A percentile compares a stretch with the other conserved stretches of the same genome.
Conservation (phyloP, 2,329 filamentous ascomycete genomes). For the Teratosphaeria destructans region DNA sequence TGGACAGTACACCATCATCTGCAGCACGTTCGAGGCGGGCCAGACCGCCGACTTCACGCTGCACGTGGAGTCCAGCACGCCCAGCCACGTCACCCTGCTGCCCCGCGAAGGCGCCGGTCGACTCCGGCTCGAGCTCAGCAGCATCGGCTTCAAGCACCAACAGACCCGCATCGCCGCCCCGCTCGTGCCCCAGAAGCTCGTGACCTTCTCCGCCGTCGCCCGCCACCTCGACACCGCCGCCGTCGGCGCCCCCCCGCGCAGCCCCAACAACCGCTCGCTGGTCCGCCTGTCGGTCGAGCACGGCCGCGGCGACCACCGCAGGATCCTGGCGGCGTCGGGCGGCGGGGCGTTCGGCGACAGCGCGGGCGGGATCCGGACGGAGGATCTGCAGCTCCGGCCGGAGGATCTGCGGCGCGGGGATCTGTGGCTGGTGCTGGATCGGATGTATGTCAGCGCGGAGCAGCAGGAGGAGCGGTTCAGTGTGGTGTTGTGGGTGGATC, state of each 20-base stretch:
- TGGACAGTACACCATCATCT: slow-evolving; percentile 78
- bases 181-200: slow-evolving; percentile 41
- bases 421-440: slow-evolving; percentile 73
- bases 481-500: slow-evolving; percentile 38
- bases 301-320: slow-evolving; percentile 59
- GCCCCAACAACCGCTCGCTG: slow-evolving; percentile 30
- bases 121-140: slow-evolving; percentile 50
- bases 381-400: slow-evolving; percentile 65
- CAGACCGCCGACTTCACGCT: slow-evolving; percentile 67
- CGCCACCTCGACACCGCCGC: slow-evolving; percentile 14
- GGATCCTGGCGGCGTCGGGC: slow-evolving; percentile 54
- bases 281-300: slow-evolving; percentile 62
- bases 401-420: slow-evolving; percentile 43
- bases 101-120: slow-evolving; percentile 66
- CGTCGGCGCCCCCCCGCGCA: slow-evolving; percentile 2
- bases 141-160: slow-evolving; percentile 40
- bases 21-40: slow-evolving; percentile 77
- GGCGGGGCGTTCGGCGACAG: slow-evolving; percentile 66
- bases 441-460: slow-evolving; percentile 51
- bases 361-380: slow-evolving; percentile 53
- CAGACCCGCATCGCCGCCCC: slow-evolving; percentile 45
- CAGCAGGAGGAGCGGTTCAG: slow-evolving; percentile 40
- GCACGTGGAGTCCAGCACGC: slow-evolving; percentile 55
- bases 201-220: slow-evolving; percentile 22
- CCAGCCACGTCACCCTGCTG: slow-evolving; percentile 50